A percentile compares a stretch with the other conserved stretches of the same genome.
These are phyloP conservation scores for Dillenia turbinata DNA, from an alignment of 164 flowering plant species.

Conservation along the genomic window DNA sequence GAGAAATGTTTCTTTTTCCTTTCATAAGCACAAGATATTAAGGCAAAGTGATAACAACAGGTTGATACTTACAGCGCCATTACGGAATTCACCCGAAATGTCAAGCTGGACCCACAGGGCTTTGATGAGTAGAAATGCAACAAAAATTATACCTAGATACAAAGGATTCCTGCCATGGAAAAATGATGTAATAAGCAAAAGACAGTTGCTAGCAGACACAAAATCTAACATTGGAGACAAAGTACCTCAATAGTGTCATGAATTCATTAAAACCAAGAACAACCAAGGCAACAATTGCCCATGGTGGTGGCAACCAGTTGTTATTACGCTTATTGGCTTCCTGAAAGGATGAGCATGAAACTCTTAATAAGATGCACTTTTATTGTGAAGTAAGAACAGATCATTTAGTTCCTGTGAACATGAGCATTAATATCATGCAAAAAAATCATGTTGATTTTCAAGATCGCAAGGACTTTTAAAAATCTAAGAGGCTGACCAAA, in stretches of 20 bases:
- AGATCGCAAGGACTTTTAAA: no score
- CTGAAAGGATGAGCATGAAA: constrained; percentile 26
- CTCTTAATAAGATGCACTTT: no score
- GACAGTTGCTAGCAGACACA: not conserved
- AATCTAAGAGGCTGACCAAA: no score
- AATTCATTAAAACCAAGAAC: constrained; percentile 90
- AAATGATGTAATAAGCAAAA: constrained; percentile 4
- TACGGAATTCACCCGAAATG: constrained; percentile 70
- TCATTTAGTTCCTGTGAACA: no score
- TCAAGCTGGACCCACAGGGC: constrained; percentile 91
- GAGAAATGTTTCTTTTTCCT: no score
- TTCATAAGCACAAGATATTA: no score
- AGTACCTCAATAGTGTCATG: constrained; percentile 84
- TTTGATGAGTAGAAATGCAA: constrained; percentile 55
- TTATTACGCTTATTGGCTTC: constrained; percentile 80
- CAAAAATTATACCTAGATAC: constrained; percentile 62
- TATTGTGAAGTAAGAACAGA: no score
- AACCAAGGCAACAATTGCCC: constrained; percentile 82
- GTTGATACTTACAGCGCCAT: constrained; percentile 77
- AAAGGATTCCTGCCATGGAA: constrained; percentile 74
- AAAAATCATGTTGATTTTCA: no score
- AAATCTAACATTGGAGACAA: constrained; percentile 1
- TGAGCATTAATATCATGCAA: no score
- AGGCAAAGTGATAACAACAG: not conserved
- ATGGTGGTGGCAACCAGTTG: constrained; percentile 97